A percentile compares a stretch with the other conserved stretches of the same genome.
These are phyloP conservation scores for Ceratobasidium sp. DNA, from an alignment of 1,284 basidiomycete genomes.

Conservation along the genomic window DNA sequence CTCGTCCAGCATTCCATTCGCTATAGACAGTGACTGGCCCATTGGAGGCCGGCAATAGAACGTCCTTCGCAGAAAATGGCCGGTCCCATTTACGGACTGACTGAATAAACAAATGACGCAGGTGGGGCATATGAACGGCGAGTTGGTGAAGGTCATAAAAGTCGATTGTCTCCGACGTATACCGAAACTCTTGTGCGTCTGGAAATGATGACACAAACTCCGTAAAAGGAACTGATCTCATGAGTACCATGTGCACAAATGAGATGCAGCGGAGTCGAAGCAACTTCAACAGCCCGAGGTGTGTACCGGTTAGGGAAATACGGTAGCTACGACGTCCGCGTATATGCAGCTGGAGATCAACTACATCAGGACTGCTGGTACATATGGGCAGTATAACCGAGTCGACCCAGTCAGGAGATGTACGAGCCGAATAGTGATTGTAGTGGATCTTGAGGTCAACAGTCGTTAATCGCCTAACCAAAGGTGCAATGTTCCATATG, in stretches of 20 bases:
- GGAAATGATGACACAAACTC: background rate
- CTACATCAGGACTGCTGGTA: background rate
- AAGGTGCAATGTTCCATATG: background rate
- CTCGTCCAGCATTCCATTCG: background rate
- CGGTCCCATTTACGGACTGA: background rate
- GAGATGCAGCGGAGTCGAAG: background rate
- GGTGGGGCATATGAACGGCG: background rate
- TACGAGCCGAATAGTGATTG: background rate
- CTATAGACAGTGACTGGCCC: background rate
- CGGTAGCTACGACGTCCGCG: background rate
- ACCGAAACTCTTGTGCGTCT: background rate
- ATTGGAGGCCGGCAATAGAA: background rate
- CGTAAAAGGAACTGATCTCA: background rate
- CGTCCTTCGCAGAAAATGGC: background rate
- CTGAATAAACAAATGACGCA: background rate
- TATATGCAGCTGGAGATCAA: background rate
- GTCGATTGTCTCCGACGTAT: constrained; percentile 6
- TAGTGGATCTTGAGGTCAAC: constrained; percentile 5
- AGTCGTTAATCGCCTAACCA: background rate
- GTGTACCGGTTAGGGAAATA: background rate
- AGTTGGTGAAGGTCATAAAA: background rate
- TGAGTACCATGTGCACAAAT: background rate
- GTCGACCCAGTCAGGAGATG: background rate
- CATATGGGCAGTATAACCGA: background rate
- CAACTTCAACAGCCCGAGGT: background rate